Percentiles rank a stretch among this genome's conserved stretches.
Evolutionary conservation across 345 rosid genomes (phyloP).

Genomic region (Eucalyptus sideroxylon): DNA sequence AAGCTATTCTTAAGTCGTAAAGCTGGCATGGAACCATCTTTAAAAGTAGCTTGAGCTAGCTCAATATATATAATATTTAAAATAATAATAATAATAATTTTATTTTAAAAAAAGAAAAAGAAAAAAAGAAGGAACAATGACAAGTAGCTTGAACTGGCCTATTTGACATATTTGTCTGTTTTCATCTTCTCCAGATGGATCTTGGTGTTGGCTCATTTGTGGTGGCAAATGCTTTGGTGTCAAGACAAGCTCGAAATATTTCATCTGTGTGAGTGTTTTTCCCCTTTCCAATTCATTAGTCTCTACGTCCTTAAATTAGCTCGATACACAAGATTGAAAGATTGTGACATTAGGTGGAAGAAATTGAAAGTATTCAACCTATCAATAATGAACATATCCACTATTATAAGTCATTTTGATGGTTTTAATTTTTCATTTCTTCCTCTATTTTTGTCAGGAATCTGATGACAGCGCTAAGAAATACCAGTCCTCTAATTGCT

Average conservation of each 20-base stretch:
- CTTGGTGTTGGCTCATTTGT: conserved; percentile 96
- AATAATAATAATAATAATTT: too few species aligned
- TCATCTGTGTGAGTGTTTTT: conserved; percentile 34
- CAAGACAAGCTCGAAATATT: conserved; percentile 67
- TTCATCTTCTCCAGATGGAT: conserved; percentile 62
- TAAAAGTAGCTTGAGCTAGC: neutral
- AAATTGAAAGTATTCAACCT: neutral
- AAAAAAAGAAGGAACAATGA: neutral
- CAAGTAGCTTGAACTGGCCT: neutral
- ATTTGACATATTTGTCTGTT: neutral
- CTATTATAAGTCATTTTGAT: neutral
- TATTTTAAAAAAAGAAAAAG: too few species aligned
- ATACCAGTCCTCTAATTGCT: conserved; percentile 50
- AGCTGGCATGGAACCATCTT: neutral
- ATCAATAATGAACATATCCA: neutral
- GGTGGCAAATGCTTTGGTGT: conserved; percentile 62
- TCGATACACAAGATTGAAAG: neutral
- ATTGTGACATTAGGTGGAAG: neutral
- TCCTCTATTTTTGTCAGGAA: conserved; percentile 20
- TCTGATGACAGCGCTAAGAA: conserved; percentile 44
- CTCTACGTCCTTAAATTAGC: neutral
- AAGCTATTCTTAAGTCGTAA: neutral
- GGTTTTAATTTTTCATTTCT: neutral
- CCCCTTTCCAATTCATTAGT: neutral
- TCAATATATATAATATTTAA: neutral